Base-by-base conservation (phyloP, 2,329 filamentous ascomycete genomes). In the Helicocarpus griseus region DNA sequence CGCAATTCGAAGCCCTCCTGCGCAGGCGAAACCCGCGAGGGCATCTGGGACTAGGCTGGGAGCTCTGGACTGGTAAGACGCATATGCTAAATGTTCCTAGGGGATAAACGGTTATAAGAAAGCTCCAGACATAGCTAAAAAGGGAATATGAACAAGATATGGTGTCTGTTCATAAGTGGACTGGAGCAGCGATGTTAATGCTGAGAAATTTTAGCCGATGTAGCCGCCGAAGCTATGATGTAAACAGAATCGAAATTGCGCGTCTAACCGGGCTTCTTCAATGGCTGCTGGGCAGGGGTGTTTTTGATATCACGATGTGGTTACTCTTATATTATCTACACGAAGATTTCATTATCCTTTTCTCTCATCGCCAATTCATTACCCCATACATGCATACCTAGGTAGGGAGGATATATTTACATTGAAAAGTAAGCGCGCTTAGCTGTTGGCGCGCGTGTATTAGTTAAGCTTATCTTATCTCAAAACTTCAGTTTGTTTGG, bases 1-100 rank as follows among this genome's bases (percentile, higher is more conserved):
- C 38, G 55, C 40, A 56, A 58, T 58, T 53, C 56, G 52, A 58
- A 54, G 54, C 58, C 54, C 58, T 56, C 54, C 53, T 53, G 51
- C 31, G 28, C 39, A 40, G 47, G 40, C 11, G 44, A 49, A 21
- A 49, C 39, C 52, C 43, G 56, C 49, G 33, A 45, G 54, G 36
- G 53, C 57, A 60, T 60, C 50, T 49, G 54, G 53, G 49, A 51
- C 41, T 39, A 13, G 49, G 21, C 22, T 35, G 31, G 43, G 26
- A 28, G 31, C n/a, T 46, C 28, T 3, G 26, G 21, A 43, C 48
- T 53, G 19, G 50, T 44, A 29, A 49, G 48, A 51, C 48, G 48
- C 53, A 55, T 55, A 48, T 45, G 51, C 51, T 43, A 28, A 21
- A 38, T 43, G 48, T 24, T 36, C 47, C 43, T n/a, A 33, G 31